A percentile compares a stretch with the other conserved stretches of the same genome.
Evolutionary conservation across 345 rosid genomes (phyloP).

Genomic region (Rhodomyrtus tomentosa): DNA sequence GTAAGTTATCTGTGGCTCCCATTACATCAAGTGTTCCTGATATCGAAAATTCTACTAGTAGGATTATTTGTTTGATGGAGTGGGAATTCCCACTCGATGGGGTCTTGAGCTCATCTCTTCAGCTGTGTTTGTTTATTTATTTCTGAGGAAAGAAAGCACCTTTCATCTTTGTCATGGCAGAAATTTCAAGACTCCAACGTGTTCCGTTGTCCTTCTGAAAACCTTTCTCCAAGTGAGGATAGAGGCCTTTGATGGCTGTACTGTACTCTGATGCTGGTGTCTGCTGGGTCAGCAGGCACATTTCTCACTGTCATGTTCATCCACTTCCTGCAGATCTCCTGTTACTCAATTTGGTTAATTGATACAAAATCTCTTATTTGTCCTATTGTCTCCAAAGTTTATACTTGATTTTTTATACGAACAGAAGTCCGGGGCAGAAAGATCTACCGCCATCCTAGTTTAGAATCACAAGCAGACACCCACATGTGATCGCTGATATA

Average conservation of each 20-base stretch:
- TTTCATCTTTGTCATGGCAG: neutral
- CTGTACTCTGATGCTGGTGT: neutral
- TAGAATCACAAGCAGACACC: neutral
- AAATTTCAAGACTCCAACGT: neutral
- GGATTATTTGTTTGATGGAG: neutral
- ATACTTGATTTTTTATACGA: neutral
- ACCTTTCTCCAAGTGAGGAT: neutral
- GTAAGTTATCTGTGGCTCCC: neutral
- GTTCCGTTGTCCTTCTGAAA: neutral
- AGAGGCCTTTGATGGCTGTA: neutral
- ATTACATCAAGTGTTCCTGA: neutral
- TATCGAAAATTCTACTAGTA: neutral
- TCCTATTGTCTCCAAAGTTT: neutral
- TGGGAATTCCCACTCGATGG: neutral
- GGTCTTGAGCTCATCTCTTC: neutral
- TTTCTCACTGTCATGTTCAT: neutral
- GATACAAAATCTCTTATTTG: neutral
- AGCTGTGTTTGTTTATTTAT: neutral
- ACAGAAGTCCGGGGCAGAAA: neutral
- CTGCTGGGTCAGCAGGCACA: neutral
- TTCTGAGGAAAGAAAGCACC: neutral
- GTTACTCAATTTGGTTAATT: neutral
- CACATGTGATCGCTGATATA: neutral
- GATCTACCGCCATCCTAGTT: neutral
- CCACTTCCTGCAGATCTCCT: neutral